phyloP scores from a whole-genome alignment of 1,139 yeast species.

The Kazachstania sp. region DNA sequence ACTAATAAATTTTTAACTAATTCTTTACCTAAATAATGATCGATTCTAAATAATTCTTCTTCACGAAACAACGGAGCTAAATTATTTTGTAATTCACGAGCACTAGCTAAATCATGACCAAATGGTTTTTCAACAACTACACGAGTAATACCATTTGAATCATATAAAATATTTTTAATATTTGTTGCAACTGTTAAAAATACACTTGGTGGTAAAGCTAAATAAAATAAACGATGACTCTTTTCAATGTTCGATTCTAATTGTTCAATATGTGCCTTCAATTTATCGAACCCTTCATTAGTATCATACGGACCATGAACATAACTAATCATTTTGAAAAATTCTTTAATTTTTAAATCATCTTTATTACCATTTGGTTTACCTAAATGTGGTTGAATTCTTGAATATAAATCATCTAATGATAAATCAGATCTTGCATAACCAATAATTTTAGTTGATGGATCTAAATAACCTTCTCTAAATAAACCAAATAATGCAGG shows the following conservation, averaged over 20 bases:
- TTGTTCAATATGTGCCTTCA: constrained; percentile 47
- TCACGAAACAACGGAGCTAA: constrained; percentile 84
- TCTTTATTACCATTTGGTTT: constrained; percentile 41
- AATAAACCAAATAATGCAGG: constrained; percentile 67
- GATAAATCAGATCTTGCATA: constrained; percentile 79
- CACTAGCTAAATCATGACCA: constrained; percentile 79
- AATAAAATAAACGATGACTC: constrained; percentile 73
- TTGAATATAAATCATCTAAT: constrained; percentile 54
- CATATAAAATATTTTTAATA: constrained; percentile 62
- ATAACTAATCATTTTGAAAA: constrained; percentile 58
- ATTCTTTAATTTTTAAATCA: constrained; percentile 46
- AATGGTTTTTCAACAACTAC: constrained; percentile 95
- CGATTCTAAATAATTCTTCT: constrained; percentile 89
- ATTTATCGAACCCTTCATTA: constrained; percentile 57
- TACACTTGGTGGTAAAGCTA: constrained; percentile 92
- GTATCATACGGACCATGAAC: constrained; percentile 73
- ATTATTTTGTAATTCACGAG: constrained; percentile 65
- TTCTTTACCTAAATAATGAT: constrained; percentile 95
- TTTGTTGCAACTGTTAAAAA: constrained; percentile 72
- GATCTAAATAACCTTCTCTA: constrained; percentile 74
- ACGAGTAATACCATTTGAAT: constrained; percentile 61
- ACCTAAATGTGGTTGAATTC: constrained; percentile 62
- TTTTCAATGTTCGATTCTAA: constrained; percentile 48
- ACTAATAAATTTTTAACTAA: constrained; percentile 91
- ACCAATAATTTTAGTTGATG: constrained; percentile 68